These are phyloP conservation scores for Moniliella sp. DNA, from an alignment of 1,284 basidiomycete genomes.

Conservation along the genomic window DNA sequence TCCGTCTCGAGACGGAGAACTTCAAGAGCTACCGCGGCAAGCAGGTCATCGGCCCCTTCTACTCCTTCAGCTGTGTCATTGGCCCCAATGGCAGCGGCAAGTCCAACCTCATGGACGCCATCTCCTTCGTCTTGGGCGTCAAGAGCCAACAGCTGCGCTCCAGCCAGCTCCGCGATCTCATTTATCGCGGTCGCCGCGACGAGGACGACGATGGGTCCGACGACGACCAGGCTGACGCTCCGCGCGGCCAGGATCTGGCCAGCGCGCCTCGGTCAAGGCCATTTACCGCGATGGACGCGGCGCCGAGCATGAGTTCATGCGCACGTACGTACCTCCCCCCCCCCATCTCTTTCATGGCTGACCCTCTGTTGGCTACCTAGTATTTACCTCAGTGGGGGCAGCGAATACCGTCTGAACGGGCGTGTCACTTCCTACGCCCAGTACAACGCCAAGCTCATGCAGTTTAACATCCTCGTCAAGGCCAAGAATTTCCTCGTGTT, in stretches of 20 bases:
- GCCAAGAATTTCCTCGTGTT: conserved; percentile 99
- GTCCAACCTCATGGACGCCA: conserved; percentile 97
- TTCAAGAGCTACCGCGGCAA: conserved; percentile 50
- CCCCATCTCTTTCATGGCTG: no score
- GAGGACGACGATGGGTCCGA: no score
- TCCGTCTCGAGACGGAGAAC: conserved; percentile 28
- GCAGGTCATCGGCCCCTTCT: conserved; percentile 71
- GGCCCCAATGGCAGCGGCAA: conserved; percentile 98
- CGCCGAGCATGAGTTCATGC: conserved; percentile 69
- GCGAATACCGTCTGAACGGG: conserved; percentile 36
- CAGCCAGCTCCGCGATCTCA: conserved; percentile 76
- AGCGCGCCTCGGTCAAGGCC: no score
- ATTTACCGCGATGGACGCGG: conserved; percentile 56
- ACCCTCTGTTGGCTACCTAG: no score
- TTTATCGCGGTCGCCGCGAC: conserved; percentile 60
- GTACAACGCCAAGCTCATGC: conserved; percentile 22
- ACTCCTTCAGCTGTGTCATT: conserved; percentile 72
- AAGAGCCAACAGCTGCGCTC: conserved; percentile 78
- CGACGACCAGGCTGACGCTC: no score
- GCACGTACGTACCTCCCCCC: no score
- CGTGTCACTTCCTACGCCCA: conserved; percentile 13
- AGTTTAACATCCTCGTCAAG: conserved; percentile 78
- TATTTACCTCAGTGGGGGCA: conserved; percentile 61
- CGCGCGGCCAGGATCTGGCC: no score
- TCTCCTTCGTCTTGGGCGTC: conserved; percentile 91